These are phyloP conservation scores for Nemania abortiva DNA, from an alignment of 2,329 filamentous ascomycete genomes.

Conservation along the genomic window DNA sequence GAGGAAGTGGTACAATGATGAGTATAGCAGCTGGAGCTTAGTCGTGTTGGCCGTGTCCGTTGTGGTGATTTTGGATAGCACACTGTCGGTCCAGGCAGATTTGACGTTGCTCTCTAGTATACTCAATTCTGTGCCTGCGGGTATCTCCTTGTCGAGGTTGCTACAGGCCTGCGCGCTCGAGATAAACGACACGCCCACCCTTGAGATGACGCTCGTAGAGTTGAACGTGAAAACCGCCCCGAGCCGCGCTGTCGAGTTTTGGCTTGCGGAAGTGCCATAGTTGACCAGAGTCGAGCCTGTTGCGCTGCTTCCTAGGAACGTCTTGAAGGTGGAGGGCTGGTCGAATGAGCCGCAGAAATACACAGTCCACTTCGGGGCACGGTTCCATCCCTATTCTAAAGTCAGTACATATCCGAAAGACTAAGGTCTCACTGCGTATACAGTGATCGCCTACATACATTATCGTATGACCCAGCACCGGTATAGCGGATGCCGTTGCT, in stretches of 20 bases:
- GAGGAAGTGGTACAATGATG: constrained; percentile 76
- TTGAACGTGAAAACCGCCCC: constrained; percentile 68
- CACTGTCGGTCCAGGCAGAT: constrained; percentile 69
- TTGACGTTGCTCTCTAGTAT: constrained; percentile 62
- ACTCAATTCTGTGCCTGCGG: constrained; percentile 56
- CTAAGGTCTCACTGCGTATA: background rate
- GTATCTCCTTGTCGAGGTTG: constrained; percentile 69
- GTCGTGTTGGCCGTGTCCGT: constrained; percentile 64
- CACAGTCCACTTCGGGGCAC: constrained; percentile 71
- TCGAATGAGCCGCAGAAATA: constrained; percentile 74
- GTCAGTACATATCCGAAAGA: constrained; percentile 18
- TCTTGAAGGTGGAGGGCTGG: constrained; percentile 57
- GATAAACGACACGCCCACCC: constrained; percentile 77
- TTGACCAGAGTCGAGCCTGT: constrained; percentile 49
- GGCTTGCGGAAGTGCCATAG: constrained; percentile 51
- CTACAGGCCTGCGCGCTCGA: constrained; percentile 70
- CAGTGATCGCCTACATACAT: constrained; percentile 55
- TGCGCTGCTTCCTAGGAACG: constrained; percentile 56
- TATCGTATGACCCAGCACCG: constrained; percentile 72
- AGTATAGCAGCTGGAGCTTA: constrained; percentile 73
- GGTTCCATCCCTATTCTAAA: constrained; percentile 68
- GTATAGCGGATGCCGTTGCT: constrained; percentile 63
- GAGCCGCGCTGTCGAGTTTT: constrained; percentile 57
- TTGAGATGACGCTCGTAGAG: constrained; percentile 61
- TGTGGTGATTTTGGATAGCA: constrained; percentile 74